Evolutionary conservation across 2,329 filamentous ascomycete genomes (phyloP), one percentile per base, ranked within the genome.

Genomic region (Fusarium sp.): DNA sequence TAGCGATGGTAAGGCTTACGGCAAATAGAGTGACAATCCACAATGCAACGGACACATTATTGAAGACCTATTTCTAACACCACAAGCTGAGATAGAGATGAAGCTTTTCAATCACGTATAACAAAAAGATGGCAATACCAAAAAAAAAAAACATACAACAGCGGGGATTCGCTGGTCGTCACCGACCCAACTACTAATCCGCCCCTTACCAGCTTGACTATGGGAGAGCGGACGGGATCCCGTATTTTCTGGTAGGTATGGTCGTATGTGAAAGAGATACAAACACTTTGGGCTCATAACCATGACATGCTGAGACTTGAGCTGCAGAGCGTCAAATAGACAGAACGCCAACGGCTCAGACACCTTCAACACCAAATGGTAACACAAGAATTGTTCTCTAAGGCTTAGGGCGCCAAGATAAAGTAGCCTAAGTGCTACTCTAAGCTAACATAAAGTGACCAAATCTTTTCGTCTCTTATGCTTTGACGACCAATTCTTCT

Each of bases 171-270:
- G 51, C 51, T 55, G 51, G 51, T 55, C 51, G 41, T 55, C 51
- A 55, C 51, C 41, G 51, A 55, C 51, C 51, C 51, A 55, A 55
- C 51, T 55, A 55, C 53, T 55, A 55, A 55, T 48, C 53, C 53
- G 43, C 41, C 51, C 40, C 51, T 55, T 55, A 45, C 20, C 41
- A 55, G 41, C 51, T 55, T 55, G 41, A 55, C 51, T 55, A 55
- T 47, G 51, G 51, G 51, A 55, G 51, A 55, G 51, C 51, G 41
- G 51, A 55, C 51, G 51, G 51, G 51, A 55, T 55, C 51, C 51
- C 51, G 28, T 55, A 47, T 55, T 47, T 55, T 55, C 51, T 55
- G 21, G 27, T 46, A 55, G 53, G 41, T 55, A 48, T 55, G 53
- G 53, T 55, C 41, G 53, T 55, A 55, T 55, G 53, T 48, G 32